Conservation (phyloP, 768 basidiomycete species). For the Psilocybe tampanensis region DNA sequence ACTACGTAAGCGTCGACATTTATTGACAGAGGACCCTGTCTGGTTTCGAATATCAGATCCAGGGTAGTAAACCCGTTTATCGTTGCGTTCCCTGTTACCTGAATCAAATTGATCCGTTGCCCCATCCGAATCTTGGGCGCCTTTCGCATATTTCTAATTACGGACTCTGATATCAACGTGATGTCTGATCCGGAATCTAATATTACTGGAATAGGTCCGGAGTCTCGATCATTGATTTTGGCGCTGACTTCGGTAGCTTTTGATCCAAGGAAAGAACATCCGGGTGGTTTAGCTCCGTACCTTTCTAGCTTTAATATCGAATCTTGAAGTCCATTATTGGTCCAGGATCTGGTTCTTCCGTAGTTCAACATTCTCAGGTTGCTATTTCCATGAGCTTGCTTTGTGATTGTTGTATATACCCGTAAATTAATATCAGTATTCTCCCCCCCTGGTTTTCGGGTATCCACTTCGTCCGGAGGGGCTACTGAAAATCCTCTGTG, state of each 20-base stretch:
- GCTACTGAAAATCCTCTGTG: slow-evolving; percentile 3
- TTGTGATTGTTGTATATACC: no score
- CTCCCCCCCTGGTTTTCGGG: background rate
- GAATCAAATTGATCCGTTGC: slow-evolving; percentile 30
- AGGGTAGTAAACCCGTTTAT: slow-evolving; percentile 30
- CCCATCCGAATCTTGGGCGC: slow-evolving; percentile 24
- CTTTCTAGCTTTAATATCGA: slow-evolving; percentile 13
- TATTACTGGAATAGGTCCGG: slow-evolving; percentile 12
- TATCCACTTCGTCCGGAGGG: background rate
- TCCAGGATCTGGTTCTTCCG: no score
- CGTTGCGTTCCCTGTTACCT: slow-evolving; percentile 29
- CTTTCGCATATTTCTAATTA: background rate
- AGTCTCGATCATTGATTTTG: background rate
- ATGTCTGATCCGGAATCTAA: slow-evolving; percentile 38
- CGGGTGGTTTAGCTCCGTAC: slow-evolving; percentile 27
- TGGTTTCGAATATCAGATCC: slow-evolving; percentile 26
- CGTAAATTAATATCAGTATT: no score
- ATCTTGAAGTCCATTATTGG: no score
- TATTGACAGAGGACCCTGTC: slow-evolving; percentile 22
- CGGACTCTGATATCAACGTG: slow-evolving; percentile 30
- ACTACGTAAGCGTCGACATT: slow-evolving; percentile 32
- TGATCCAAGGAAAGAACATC: slow-evolving; percentile 34
- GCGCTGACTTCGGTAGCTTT: slow-evolving; percentile 20
- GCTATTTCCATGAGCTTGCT: no score
- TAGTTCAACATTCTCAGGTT: no score